Evolutionary conservation across 2,329 filamentous ascomycete genomes (phyloP).

Genomic region (Talaromyces albobiverticillius): DNA sequence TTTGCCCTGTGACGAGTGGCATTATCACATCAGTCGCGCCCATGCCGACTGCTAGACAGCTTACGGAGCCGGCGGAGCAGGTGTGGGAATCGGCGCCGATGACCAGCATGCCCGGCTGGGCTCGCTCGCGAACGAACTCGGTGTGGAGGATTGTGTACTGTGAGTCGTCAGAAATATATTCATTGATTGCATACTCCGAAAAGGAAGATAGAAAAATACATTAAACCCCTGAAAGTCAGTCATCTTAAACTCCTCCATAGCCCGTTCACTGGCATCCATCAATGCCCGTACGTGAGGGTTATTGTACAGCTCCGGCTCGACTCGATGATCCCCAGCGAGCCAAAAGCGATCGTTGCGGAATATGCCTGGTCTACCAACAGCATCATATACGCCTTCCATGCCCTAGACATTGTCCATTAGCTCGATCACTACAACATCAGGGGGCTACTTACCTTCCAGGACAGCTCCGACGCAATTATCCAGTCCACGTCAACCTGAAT

Average conservation of each 20-base stretch:
- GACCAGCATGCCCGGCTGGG: slow-evolving; percentile 44
- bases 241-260: slow-evolving; percentile 41
- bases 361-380: too few relatives aligned
- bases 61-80: slow-evolving; percentile 42
- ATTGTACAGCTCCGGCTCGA: slow-evolving; percentile 28
- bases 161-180: too few relatives aligned
- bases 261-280: slow-evolving; percentile 34
- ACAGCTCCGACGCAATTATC: too few relatives aligned
- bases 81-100: slow-evolving; percentile 49
- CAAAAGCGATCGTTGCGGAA: slow-evolving; percentile 51
- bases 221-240: slow-evolving; percentile 43
- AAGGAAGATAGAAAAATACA: too few relatives aligned
- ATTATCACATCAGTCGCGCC: slow-evolving; percentile 47
- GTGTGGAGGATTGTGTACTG: slow-evolving; percentile 47
- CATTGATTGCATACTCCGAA: too few relatives aligned
- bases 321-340: slow-evolving; percentile 50
- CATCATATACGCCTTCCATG: too few relatives aligned
- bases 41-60: slow-evolving; percentile 43
- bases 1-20: slow-evolving; percentile 45
- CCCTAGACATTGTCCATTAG: too few relatives aligned
- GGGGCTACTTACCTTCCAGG: too few relatives aligned
- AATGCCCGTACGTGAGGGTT: slow-evolving; percentile 37
- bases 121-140: slow-evolving; percentile 44
- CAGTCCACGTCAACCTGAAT: too few relatives aligned
- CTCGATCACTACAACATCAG: too few relatives aligned